Conservation (phyloP, 331 rosid genomes). For the Erythrophleum ivorense region DNA sequence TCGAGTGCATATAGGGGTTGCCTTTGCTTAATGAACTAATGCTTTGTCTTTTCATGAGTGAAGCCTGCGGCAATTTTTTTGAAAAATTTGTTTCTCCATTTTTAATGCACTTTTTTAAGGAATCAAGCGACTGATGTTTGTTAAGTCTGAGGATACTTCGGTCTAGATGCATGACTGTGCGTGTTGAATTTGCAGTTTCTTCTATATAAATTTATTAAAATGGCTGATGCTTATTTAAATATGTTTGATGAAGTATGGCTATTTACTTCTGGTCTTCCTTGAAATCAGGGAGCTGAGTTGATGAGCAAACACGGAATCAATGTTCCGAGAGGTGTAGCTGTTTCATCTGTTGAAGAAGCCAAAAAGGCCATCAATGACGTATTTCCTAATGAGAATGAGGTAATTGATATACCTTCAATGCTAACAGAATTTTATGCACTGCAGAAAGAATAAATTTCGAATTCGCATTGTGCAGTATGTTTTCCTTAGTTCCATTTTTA, state of each 20-base stretch:
- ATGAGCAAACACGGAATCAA: slow-evolving; percentile 89
- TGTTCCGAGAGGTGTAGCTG: slow-evolving; percentile 84
- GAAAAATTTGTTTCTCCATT: neutral
- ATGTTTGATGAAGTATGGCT: slow-evolving; percentile 26
- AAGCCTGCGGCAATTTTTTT: neutral
- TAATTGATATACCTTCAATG: slow-evolving; percentile 33
- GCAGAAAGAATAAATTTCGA: neutral
- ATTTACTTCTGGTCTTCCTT: slow-evolving; percentile 1
- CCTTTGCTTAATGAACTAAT: neutral
- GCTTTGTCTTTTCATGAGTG: neutral
- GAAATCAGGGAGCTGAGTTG: slow-evolving; percentile 85
- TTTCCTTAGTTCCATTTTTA: neutral
- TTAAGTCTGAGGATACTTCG: neutral
- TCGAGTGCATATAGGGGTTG: neutral
- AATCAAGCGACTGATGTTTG: neutral
- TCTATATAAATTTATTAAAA: neutral
- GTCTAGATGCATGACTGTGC: neutral
- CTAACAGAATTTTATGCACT: neutral
- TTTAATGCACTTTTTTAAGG: neutral
- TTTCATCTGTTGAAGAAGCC: slow-evolving; percentile 70
- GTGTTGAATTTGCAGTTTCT: slow-evolving; percentile 26
- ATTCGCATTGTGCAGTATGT: slow-evolving; percentile 7
- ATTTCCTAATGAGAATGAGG: slow-evolving; percentile 84
- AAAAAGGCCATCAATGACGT: slow-evolving; percentile 64
- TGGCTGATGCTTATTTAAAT: neutral